phyloP scores from a whole-genome alignment of 805 yeast species.

The Cyberlindnera mississippiensis region DNA sequence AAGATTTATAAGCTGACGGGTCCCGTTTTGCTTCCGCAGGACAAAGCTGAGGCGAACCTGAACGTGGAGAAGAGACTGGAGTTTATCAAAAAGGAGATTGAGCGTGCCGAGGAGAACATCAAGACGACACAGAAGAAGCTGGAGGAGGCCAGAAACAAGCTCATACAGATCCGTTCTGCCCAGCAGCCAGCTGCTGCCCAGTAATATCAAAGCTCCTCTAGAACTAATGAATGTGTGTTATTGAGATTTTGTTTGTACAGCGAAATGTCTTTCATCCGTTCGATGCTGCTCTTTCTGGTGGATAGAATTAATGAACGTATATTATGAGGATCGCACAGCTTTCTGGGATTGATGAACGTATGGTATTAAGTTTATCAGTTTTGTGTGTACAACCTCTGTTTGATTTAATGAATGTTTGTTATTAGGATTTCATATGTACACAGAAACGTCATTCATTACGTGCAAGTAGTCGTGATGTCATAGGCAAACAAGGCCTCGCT shows the following conservation, averaged over 20 bases:
- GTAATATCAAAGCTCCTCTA: not conserved
- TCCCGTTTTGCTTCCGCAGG: conserved; percentile 89
- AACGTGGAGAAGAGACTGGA: conserved; percentile 89
- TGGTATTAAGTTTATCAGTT: too few species aligned
- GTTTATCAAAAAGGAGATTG: conserved; percentile 76
- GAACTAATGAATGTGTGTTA: not conserved
- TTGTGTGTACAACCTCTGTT: too few species aligned
- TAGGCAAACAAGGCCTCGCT: not conserved
- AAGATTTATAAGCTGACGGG: conserved; percentile 89
- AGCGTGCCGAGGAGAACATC: conserved; percentile 70
- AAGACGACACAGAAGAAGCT: conserved; percentile 49
- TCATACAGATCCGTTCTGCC: conserved; percentile 42
- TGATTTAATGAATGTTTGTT: not conserved
- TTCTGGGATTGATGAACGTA: too few species aligned
- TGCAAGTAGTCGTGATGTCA: not conserved
- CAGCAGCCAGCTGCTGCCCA: conserved; percentile 3
- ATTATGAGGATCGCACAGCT: too few species aligned
- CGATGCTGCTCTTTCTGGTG: too few species aligned
- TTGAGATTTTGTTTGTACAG: not conserved
- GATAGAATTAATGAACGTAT: too few species aligned
- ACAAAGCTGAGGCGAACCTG: conserved; percentile 69
- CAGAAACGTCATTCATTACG: not conserved
- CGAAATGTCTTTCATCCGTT: not conserved
- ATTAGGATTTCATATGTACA: not conserved
- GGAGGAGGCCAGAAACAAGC: conserved; percentile 55